Conservation (phyloP, 768 basidiomycete species). For the Lactifluus rugatus region DNA sequence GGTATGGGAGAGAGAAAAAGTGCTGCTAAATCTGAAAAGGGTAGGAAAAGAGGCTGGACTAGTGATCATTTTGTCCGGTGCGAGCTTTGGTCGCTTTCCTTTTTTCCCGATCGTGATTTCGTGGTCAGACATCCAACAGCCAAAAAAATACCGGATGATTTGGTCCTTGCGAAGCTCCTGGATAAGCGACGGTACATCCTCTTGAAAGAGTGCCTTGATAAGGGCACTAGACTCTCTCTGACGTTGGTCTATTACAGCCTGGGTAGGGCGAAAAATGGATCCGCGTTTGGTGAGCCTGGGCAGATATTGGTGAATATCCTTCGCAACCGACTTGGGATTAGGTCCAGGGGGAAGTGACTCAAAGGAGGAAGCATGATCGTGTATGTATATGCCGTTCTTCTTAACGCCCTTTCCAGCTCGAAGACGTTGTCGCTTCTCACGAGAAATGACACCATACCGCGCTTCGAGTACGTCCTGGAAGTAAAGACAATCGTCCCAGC, state of each 20-base stretch:
- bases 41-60: slow-evolving; percentile 49
- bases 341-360: slow-evolving; percentile 80
- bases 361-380: slow-evolving; percentile 71
- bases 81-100: slow-evolving; percentile 16
- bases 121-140: slow-evolving; percentile 62
- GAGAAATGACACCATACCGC: slow-evolving; percentile 54
- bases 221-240: slow-evolving; percentile 49
- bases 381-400: slow-evolving; percentile 57
- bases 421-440: slow-evolving; percentile 59
- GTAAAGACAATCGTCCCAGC: slow-evolving; percentile 76
- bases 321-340: slow-evolving; percentile 64
- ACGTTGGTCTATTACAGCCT: slow-evolving; percentile 55
- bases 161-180: slow-evolving; percentile 51
- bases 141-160: slow-evolving; percentile 67
- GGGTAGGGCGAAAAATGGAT: slow-evolving; percentile 61
- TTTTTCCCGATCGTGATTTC: slow-evolving; percentile 43
- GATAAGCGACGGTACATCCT: slow-evolving; percentile 55
- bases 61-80: slow-evolving; percentile 24
- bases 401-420: slow-evolving; percentile 67
- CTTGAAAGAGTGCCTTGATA: slow-evolving; percentile 47
- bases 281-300: slow-evolving; percentile 65
- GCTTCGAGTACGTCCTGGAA: slow-evolving; percentile 62
- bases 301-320: slow-evolving; percentile 53
- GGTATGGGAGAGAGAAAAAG: slow-evolving; percentile 23
- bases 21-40: slow-evolving; percentile 30